Evolutionary conservation across 1,284 basidiomycete genomes (phyloP).

Genomic region (Malassezia obtusa): DNA sequence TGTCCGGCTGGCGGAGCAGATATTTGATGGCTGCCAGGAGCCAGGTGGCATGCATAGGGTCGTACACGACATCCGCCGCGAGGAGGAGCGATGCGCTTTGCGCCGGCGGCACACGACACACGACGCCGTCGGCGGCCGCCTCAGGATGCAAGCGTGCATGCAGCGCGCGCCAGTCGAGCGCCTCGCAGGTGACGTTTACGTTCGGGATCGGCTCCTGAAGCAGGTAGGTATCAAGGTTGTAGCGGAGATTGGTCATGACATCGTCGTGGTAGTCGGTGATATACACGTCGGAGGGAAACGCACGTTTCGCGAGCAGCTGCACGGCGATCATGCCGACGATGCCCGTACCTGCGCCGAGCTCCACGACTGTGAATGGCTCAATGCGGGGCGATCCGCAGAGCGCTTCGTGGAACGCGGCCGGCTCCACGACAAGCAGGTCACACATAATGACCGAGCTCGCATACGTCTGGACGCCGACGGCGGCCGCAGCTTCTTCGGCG

Average conservation of each 20-base stretch:
- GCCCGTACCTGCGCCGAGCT: slow-evolving; percentile 17
- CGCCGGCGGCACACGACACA: slow-evolving; percentile 8
- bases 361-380: slow-evolving; percentile 2
- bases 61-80: slow-evolving; percentile 14
- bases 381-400: neutral
- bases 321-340: slow-evolving; percentile 16
- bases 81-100: slow-evolving; percentile 10
- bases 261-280: slow-evolving; percentile 18
- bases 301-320: neutral
- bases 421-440: slow-evolving; percentile 8
- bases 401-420: neutral
- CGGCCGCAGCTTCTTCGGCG: slow-evolving; percentile 8
- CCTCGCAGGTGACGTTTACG: slow-evolving; percentile 5
- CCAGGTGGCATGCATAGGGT: slow-evolving; percentile 15
- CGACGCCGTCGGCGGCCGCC: neutral
- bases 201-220: neutral
- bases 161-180: slow-evolving; percentile 14
- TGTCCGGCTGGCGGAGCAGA: slow-evolving; percentile 10
- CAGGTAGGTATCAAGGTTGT: slow-evolving; percentile 14
- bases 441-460: slow-evolving; percentile 16
- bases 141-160: slow-evolving; percentile 6
- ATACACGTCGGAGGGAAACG: neutral
- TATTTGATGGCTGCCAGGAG: slow-evolving; percentile 10
- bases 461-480: slow-evolving; percentile 19
- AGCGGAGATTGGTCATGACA: slow-evolving; percentile 11